phyloP scores from a whole-genome alignment of 179 eudicot species.

The Beta macrorhiza region DNA sequence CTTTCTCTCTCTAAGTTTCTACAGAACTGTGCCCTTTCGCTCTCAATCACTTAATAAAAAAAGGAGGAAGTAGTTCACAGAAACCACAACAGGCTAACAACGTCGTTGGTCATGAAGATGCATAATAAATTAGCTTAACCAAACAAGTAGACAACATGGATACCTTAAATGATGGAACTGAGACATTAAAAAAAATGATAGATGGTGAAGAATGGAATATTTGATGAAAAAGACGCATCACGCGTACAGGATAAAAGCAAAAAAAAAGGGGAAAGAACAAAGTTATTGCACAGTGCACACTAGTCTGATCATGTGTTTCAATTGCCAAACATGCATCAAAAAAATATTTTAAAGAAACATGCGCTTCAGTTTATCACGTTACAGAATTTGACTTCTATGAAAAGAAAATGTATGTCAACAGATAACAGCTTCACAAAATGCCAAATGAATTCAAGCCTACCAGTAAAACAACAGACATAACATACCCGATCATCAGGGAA shows the following conservation, averaged over 20 bases:
- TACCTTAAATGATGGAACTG: background rate
- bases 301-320: background rate
- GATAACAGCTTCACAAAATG: slow-evolving; percentile 1
- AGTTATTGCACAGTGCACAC: background rate
- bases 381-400: background rate
- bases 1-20: too few species aligned
- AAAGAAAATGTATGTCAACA: slow-evolving; percentile 3
- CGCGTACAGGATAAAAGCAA: background rate
- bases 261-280: background rate
- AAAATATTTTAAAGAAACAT: background rate
- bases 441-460: background rate
- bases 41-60: too few species aligned
- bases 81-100: background rate
- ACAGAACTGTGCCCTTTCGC: too few species aligned
- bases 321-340: too few species aligned
- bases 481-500: slow-evolving; percentile 79
- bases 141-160: background rate
- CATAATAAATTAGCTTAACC: background rate
- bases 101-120: background rate
- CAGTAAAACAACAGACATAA: slow-evolving; percentile 5
- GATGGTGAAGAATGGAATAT: background rate
- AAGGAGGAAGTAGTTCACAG: background rate
- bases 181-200: background rate
- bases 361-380: slow-evolving; percentile 9
- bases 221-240: background rate